Conservation (phyloP, 345 rosid species). For the Dovyalis caffra region DNA sequence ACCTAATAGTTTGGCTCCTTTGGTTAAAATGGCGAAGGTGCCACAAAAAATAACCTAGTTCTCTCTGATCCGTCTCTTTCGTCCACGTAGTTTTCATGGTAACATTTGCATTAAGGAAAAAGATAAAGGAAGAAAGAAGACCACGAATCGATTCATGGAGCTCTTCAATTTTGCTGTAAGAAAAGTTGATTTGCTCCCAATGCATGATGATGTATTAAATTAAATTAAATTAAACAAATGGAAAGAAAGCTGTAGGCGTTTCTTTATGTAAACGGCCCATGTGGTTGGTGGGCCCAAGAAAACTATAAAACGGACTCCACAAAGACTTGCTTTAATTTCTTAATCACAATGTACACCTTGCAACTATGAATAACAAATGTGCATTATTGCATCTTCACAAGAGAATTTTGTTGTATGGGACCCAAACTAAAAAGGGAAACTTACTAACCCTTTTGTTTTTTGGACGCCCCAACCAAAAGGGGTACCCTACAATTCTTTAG, state of each 20-base stretch:
- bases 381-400: slow-evolving; percentile 43
- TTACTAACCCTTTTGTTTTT: slow-evolving; percentile 27
- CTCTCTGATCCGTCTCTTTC: background rate
- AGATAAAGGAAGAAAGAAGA: background rate
- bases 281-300: slow-evolving; percentile 48
- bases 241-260: slow-evolving; percentile 7
- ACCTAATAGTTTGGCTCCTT: slow-evolving; percentile 29
- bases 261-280: slow-evolving; percentile 49
- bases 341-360: slow-evolving; percentile 40
- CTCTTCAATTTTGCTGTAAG: background rate
- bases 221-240: slow-evolving; percentile 21
- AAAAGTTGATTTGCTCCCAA: slow-evolving; percentile 18
- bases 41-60: background rate
- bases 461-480: slow-evolving; percentile 25
- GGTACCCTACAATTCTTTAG: slow-evolving; percentile 25
- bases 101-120: background rate
- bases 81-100: background rate
- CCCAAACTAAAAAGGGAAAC: slow-evolving; percentile 31
- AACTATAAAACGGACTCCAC: slow-evolving; percentile 36
- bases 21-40: slow-evolving; percentile 1
- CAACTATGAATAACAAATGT: slow-evolving; percentile 38
- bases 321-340: slow-evolving; percentile 41
- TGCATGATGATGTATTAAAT: too few relatives aligned
- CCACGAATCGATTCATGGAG: slow-evolving; percentile 2
- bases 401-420: slow-evolving; percentile 27